phyloP scores from a whole-genome alignment of 2,329 filamentous ascomycete species.

The Botrytis byssoidea region DNA sequence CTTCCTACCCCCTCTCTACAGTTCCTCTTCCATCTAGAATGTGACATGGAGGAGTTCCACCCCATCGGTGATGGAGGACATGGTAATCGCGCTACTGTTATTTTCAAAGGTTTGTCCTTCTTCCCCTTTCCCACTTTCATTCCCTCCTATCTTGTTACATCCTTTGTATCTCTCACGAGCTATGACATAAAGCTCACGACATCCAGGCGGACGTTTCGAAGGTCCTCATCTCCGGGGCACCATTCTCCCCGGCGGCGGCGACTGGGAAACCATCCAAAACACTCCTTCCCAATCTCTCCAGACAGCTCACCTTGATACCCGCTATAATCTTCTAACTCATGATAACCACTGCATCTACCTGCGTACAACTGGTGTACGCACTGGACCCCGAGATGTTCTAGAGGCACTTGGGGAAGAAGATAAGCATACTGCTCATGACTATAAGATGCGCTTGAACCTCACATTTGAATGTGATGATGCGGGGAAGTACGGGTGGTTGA shows the following conservation, averaged over 20 bases:
- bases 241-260: constrained; percentile 4
- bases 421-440: constrained; percentile 23
- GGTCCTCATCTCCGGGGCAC: constrained; percentile 15
- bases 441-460: constrained; percentile 36
- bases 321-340: constrained; percentile 1
- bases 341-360: constrained; percentile 9
- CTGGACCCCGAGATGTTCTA: not conserved
- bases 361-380: not conserved
- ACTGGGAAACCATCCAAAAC: constrained; percentile 19
- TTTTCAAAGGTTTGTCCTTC: not conserved
- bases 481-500: constrained; percentile 36
- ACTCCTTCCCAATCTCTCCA: constrained; percentile 16
- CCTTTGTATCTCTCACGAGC: not conserved
- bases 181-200: not conserved
- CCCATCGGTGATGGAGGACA: not conserved
- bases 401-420: not conserved
- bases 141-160: not conserved
- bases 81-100: not conserved
- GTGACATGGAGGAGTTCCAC: not conserved
- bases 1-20: not conserved
- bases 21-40: constrained; percentile 11
- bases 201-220: constrained; percentile 19
- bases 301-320: not conserved
- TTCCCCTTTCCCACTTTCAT: too few species aligned
- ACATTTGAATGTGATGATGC: constrained; percentile 35